Conservation (phyloP, 2,329 filamentous ascomycete genomes). For the Ophiostoma sp. region DNA sequence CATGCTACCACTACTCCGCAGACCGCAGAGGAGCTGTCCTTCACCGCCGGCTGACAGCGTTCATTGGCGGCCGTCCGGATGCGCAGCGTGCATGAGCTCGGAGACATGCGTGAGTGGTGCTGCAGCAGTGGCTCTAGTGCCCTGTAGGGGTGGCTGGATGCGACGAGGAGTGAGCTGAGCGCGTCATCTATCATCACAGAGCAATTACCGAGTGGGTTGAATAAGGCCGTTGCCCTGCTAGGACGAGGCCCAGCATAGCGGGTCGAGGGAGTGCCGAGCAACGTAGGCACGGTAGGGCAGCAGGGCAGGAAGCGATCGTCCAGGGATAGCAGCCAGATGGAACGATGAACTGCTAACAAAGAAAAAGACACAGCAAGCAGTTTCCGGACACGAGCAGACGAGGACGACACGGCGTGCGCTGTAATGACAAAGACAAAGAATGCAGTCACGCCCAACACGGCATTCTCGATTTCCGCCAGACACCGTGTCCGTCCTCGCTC, state of each 20-base stretch:
- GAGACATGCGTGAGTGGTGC: background rate
- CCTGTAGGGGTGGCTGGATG: background rate
- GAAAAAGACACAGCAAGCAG: background rate
- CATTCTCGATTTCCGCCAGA: too few relatives aligned
- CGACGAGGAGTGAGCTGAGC: background rate
- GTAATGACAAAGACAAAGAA: background rate
- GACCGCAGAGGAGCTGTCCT: too few relatives aligned
- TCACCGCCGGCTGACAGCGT: background rate
- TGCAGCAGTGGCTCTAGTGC: background rate
- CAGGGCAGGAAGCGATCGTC: slow-evolving; percentile 4
- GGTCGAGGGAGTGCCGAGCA: background rate
- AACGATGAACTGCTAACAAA: background rate
- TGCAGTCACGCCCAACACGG: background rate
- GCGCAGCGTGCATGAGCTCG: slow-evolving; percentile 1
- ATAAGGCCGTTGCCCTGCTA: background rate
- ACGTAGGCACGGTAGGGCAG: background rate
- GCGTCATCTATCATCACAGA: background rate
- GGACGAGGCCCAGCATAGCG: background rate
- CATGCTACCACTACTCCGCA: background rate
- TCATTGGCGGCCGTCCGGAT: background rate
- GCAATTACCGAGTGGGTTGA: background rate
- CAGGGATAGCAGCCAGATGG: background rate
- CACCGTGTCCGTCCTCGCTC: too few relatives aligned
- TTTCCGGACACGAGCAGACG: slow-evolving; percentile 2
- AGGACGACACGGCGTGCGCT: background rate